Evolutionary conservation across 352 stramenopile species (phyloP).

Genomic region (Pythium aphanidermatum): DNA sequence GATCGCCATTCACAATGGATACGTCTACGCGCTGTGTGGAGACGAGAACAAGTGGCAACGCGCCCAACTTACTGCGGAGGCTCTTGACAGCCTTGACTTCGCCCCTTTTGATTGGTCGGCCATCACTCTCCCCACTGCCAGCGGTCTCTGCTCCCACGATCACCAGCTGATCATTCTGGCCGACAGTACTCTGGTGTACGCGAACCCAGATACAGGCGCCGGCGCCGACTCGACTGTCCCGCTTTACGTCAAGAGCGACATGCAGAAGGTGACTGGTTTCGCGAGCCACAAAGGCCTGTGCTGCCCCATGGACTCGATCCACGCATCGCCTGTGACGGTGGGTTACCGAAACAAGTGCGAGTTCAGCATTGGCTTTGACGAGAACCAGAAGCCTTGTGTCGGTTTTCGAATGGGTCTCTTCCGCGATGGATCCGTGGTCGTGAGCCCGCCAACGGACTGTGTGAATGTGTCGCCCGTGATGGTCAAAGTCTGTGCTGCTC

Average conservation of each 20-base stretch:
- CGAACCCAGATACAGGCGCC: constrained; percentile 24
- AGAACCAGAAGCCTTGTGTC: constrained; percentile 63
- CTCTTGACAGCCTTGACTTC: constrained; percentile 48
- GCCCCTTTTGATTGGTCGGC: constrained; percentile 38
- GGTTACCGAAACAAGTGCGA: constrained; percentile 98
- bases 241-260: constrained; percentile 13
- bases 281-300: constrained; percentile 79
- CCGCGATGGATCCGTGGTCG: constrained; percentile 65
- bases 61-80: constrained; percentile 35
- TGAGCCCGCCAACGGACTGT: constrained; percentile 60
- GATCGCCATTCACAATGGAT: constrained; percentile 72
- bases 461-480: constrained; percentile 77
- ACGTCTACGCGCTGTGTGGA: constrained; percentile 48
- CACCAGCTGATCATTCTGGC: constrained; percentile 63
- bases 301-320: constrained; percentile 84
- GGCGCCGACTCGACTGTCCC: constrained; percentile 29
- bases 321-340: constrained; percentile 73
- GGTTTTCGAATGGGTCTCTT: constrained; percentile 87
- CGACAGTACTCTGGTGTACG: constrained; percentile 33
- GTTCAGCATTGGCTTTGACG: constrained; percentile 92
- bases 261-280: constrained; percentile 41
- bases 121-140: constrained; percentile 10
- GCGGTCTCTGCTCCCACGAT: constrained; percentile 76
- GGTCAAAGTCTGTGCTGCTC: constrained; percentile 64
- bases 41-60: constrained; percentile 37